Evolutionary conservation across 352 stramenopile species (phyloP), one percentile per base, ranked within the genome.

Genomic region (Phytophthora pistaciae): DNA sequence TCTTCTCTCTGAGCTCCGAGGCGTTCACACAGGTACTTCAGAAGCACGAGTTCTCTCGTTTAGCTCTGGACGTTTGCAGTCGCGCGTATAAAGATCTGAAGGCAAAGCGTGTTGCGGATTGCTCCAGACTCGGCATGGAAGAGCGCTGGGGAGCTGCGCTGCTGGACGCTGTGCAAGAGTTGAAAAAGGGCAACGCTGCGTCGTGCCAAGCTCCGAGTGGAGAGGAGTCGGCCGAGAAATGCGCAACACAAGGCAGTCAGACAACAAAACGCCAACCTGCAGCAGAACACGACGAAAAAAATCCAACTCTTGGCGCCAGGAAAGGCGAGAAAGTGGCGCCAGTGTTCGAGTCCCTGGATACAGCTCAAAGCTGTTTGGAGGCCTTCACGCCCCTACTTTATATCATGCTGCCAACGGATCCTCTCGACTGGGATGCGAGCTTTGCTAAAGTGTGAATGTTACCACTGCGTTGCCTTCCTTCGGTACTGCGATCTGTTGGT

Each of bases 11-110:
- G 23, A 70, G 50, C 3, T 72, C 75, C 0, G 60, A 81, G 64
- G 75, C 67, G n/a, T 64, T 91, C 21, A 66, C 81, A 0, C 46
- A 76, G 2, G 78, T 80, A 7, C 56, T 91, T 1, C 40, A 79
- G 3, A 60, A 56, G 7, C 64, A 77, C 25, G 21, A 36, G 0
- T 56, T 68, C n/a, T 59, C 64, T 21, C 64, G 60, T 16, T 11
- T 77, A 14, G 70, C 64, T 0, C 23, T 77, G 2, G 23, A 46
- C 5, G 33, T 77, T 11, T 69, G 68, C 20, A 29, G 42, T 11
- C 21, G 25, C 1, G 59, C 70, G 4, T 58, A 73, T 56, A 40
- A 49, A 0, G 18, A 66, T 3, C 56, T 77, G 10, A 70, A 60
- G 14, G 5, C n/a, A 10, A 53, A 53, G n/a, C 42, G n/a, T 7